Base-by-base conservation (phyloP, 2,329 filamentous ascomycete species). In the Colletotrichum sp. region DNA sequence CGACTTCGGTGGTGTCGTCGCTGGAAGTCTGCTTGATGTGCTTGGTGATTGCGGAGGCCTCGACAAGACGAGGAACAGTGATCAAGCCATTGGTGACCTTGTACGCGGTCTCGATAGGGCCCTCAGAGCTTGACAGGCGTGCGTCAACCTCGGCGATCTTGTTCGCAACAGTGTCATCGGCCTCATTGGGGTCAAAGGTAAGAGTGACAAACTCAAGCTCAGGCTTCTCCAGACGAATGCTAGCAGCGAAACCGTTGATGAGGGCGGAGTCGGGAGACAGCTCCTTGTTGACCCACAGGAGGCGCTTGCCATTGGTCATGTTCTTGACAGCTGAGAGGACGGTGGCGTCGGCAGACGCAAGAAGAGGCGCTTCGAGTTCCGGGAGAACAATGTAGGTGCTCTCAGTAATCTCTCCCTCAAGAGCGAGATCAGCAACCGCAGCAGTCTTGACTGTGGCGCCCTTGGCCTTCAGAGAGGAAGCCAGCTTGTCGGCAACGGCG, bases 61-160 rank as follows among this genome's bases (percentile, higher is more conserved):
- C 78, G 4, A 80, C 80, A 7, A 83, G 79, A 13, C 44, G 44
- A 22, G 44, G 44, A 13, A 52, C 44, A 52, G 44, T 52, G 44
- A 52, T 2, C n/a, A 52, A 22, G 4, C 44, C 44, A n/a, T 52
- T 22, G 44, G n/a, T 52, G n/a, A 52, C n/a, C 44, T 52, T 52
- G 44, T 52, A 52, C 11, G 44, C 44, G 11, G 44, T 52, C 44
- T 52, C 44, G 44, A 52, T 52, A 11, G 44, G 44, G 44, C 44
- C 44, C 6, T 52, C n/a, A 11, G 44, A 22, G 44, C 44, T 52
- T 0, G 44, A 52, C 6, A 52, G n/a, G 11, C n/a, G 44, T 4
- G n/a, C 44, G 12, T 52, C 44, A 1, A 52, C n/a, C 6, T 52
- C 44, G 44, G n/a, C 44, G 44, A 52, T 52, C 44, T 13, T 52